Base-by-base conservation (phyloP, 805 yeast species). In the Ogataea nitratoaversa region DNA sequence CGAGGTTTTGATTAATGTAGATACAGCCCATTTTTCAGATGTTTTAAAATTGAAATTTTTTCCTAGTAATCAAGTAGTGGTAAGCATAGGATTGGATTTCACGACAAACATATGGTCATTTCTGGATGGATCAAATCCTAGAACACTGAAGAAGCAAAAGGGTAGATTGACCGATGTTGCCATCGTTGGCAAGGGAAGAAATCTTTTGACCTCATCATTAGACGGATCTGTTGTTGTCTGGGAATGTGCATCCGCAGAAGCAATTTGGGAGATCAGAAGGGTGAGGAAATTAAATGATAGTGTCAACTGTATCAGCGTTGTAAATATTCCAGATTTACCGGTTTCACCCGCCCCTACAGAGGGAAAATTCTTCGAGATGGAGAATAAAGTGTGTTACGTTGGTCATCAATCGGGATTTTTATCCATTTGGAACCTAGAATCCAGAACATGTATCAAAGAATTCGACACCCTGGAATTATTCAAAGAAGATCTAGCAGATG, bases 111-210 rank as follows among this genome's bases (percentile, higher is more conserved):
- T 86, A 4, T 84, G 91, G 90, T 71, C 77, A 19, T 54, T 69
- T 2, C 44, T 45, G 0, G 70, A 67, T 40, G 79, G 79, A 0
- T 43, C 68, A 0, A 68, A 69, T 36, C 74, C 78, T 1, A 61
- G 89, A 38, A 64, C 71, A 0, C 69, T 82, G 46, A 42, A 43
- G 9, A 76, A 75, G 5, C 90, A 81, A 45, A 70, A 54, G 19
- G 59, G 59, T 3, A 60, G 69, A 12, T 64, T 82, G 11, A 72
- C 76, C 2, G 82, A 68, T 46, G 44, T 76, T 2, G 68, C 59
- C 3, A 50, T 82, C 45, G 62, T 84, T 16, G 89, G 79, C 0
- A 62, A 74, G 14, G 95, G 95, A 1, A 63, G 91, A 30, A 84
- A 84, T 53, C 65, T 86, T 43, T 46, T 82, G 16, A 71, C 82